Base-by-base conservation (phyloP, 2,329 filamentous ascomycete species). In the Diaporthe destruens region DNA sequence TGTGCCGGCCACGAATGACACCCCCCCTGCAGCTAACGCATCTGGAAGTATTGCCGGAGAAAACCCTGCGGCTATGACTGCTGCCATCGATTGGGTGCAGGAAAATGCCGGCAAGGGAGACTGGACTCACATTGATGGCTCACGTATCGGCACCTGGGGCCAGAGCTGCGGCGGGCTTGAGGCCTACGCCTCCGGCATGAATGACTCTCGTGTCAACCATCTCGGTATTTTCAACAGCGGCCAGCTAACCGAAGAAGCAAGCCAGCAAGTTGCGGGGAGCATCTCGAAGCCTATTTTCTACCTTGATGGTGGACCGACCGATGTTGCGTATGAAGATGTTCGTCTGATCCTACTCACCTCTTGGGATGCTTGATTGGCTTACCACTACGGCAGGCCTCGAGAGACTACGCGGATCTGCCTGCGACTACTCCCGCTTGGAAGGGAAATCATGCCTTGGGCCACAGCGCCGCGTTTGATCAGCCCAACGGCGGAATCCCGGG, bases 181-280 rank as follows among this genome's bases (percentile, higher is more conserved):
- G 18, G 53, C 53, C 16, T 55, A 54, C 18, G 51, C 23, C 2
- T 25, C 51, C 14, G 51, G 51, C 25, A 2, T 54, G 51, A 54
- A 54, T 18, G 51, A 54, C 14, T 54, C 51, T 54, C 51, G 51
- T 54, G 51, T 54, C 16, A 54, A 18, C 25, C 51, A 54, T 18
- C 51, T 54, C 18, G 51, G 51, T 25, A 54, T 54, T 25, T 54
- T 54, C 14, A 54, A 54, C 25, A 54, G 51, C 29, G 53, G 53
- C 16, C 14, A 55, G 53, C 25, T 32, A 29, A 55, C 14, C 12
- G 53, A 55, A 16, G 14, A 55, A 29, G 25, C 25, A 9, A 55
- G 53, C 53, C 14, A 32, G 16, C 14, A 55, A 34, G 8, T 32
- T 11, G 53, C 53, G 20, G 25, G 53, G 9, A 55, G 9, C 2